phyloP scores from a whole-genome alignment of 768 basidiomycete species.

The Mycena capillaripes region DNA sequence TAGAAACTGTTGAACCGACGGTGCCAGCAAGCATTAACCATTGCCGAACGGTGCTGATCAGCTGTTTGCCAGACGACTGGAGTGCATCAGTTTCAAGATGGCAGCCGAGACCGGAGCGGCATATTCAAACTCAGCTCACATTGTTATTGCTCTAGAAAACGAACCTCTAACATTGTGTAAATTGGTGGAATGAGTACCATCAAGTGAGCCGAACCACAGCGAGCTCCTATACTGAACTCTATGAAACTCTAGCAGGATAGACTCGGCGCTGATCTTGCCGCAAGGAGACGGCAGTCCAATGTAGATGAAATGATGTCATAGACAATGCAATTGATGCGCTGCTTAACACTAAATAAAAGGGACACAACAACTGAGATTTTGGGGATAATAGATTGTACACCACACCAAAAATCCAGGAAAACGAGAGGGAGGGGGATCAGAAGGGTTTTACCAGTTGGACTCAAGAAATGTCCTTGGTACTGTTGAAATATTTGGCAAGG shows the following conservation, averaged over 20 bases:
- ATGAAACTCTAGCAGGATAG: too few relatives aligned
- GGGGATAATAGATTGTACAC: not conserved
- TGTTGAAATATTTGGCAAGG: too few relatives aligned
- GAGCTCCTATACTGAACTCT: too few relatives aligned
- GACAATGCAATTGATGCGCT: not conserved
- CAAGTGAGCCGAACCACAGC: too few relatives aligned
- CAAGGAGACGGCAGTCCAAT: too few relatives aligned
- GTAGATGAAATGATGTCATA: not conserved
- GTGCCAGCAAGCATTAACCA: too few relatives aligned
- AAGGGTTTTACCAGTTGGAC: not conserved
- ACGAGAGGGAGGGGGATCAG: not conserved
- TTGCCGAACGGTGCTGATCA: too few relatives aligned
- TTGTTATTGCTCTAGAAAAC: not conserved
- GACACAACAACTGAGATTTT: not conserved
- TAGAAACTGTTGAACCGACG: too few relatives aligned
- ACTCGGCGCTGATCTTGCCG: too few relatives aligned
- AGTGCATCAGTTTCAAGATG: too few relatives aligned
- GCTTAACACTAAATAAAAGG: not conserved
- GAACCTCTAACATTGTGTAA: not conserved
- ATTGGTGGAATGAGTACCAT: not conserved
- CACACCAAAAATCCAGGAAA: not conserved
- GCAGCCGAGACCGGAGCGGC: too few relatives aligned
- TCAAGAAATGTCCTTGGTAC: not conserved
- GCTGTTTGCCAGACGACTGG: too few relatives aligned
- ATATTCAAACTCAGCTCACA: not conserved